phyloP scores from a whole-genome alignment of 1,284 basidiomycete species.

The Dichomitus squalens region DNA sequence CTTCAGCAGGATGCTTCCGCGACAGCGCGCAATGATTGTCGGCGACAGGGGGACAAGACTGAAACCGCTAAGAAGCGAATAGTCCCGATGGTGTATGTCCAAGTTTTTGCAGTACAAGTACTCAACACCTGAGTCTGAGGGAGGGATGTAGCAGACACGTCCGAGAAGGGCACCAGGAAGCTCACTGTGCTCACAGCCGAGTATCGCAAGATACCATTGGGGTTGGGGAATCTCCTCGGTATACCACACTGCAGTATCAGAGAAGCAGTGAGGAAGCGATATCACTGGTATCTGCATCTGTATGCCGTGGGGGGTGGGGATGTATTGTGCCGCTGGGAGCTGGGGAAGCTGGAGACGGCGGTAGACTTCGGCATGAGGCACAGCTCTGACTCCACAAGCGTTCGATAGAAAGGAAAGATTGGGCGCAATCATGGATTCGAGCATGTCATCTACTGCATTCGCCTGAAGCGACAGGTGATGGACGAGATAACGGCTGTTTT shows the following conservation, averaged over 20 bases:
- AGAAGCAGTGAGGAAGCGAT: background rate
- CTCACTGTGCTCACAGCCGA: background rate
- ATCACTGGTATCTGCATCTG: background rate
- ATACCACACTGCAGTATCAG: background rate
- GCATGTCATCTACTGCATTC: no score
- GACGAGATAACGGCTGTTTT: background rate
- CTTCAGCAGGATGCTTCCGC: background rate
- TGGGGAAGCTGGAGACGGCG: background rate
- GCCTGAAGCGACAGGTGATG: no score
- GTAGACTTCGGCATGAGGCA: background rate
- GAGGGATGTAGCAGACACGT: background rate
- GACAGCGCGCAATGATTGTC: background rate
- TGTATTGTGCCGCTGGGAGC: background rate
- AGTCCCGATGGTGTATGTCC: background rate
- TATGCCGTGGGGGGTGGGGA: background rate
- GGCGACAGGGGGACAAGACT: background rate
- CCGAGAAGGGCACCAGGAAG: background rate
- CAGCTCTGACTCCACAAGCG: background rate
- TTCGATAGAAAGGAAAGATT: background rate
- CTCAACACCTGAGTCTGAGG: background rate
- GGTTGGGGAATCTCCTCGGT: background rate
- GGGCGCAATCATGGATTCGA: background rate
- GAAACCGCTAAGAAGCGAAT: no score
- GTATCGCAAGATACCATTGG: background rate
- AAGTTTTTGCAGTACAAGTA: background rate